Evolutionary conservation across 2,329 filamentous ascomycete species (phyloP).

Genomic region (Fusarium sp.): DNA sequence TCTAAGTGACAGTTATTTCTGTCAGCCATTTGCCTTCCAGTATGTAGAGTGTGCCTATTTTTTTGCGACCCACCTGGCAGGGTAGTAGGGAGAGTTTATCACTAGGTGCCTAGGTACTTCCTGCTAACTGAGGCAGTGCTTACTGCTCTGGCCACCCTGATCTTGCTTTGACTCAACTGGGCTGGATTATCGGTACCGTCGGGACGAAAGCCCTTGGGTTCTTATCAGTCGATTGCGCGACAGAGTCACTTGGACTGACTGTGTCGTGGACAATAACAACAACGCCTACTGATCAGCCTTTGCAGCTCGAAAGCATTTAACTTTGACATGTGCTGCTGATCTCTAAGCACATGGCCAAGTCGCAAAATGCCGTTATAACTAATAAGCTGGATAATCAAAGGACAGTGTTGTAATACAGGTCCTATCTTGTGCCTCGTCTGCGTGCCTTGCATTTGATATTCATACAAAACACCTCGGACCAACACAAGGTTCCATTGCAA

Average conservation of each 20-base stretch:
- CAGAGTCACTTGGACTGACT: conserved; percentile 2
- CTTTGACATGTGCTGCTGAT: conserved; percentile 26
- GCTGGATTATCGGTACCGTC: conserved; percentile 15
- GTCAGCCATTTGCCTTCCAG: too few relatives aligned
- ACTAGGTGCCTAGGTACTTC: too few relatives aligned
- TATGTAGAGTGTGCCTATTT: too few relatives aligned
- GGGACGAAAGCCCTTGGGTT: conserved; percentile 8
- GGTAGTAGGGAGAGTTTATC: not conserved
- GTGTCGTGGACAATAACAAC: conserved; percentile 9
- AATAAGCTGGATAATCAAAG: not conserved
- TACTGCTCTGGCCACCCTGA: not conserved
- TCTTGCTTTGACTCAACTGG: not conserved
- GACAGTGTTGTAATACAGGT: not conserved
- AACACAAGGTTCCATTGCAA: conserved; percentile 4
- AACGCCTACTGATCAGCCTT: not conserved
- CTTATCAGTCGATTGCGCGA: conserved; percentile 18
- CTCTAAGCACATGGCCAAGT: not conserved
- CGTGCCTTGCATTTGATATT: conserved; percentile 1
- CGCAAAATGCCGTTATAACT: conserved; percentile 1
- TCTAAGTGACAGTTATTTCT: too few relatives aligned
- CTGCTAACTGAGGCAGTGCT: conserved; percentile 20
- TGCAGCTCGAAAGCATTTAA: not conserved
- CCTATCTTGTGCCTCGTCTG: not conserved
- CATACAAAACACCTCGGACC: not conserved
- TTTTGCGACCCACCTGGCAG: too few relatives aligned